Base-by-base conservation (phyloP, 2,329 filamentous ascomycete genomes). In the Ploettnerulaceae sp. region DNA sequence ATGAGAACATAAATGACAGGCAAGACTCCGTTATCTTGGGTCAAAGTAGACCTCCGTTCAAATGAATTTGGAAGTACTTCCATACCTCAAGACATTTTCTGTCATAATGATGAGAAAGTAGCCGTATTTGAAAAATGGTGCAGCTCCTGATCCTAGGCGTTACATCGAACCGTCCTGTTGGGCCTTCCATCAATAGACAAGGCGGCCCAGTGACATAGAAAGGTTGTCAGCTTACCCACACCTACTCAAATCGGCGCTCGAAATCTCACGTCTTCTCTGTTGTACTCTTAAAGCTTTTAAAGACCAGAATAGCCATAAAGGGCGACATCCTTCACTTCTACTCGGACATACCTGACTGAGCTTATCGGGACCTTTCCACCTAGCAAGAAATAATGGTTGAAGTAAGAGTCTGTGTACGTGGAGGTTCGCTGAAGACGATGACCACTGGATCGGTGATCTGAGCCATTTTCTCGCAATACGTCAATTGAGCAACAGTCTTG, bases 211-310 rank as follows among this genome's bases (percentile, higher is more conserved):
- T 25, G 21, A 24, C 17, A 29, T 14, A 14, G 20, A 34, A 26
- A 25, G 22, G 2, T 7, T 18, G 20, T 33, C 39, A 33, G 39
- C 39, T 42, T 33, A 32, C 24, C 38, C 38, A 42, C 28, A 22
- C 39, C 18, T 34, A 18, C 15, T 29, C 25, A 2, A 21, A 29
- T 12, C 20, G 9, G 28, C 14, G 28, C 37, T 28, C 24, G 22
- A 40, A 40, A 29, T 29, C 28, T 28, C 22, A 26, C 28, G 24
- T 4, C 11, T 25, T 12, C 14, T 25, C 17, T 24, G 20, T 22
- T 21, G 18, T 25, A 7, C 14, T 21, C 12, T 8, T 15, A 4
- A 33, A 29, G 2, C 8, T 22, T 42, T 28, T 11, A 40, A 29
- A 12, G 17, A n/a, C 24, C 11, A 11, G 15, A 28, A 7, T 31